Conservation (phyloP, 2,329 filamentous ascomycete species). For the Chrysosporium queenslandicum region DNA sequence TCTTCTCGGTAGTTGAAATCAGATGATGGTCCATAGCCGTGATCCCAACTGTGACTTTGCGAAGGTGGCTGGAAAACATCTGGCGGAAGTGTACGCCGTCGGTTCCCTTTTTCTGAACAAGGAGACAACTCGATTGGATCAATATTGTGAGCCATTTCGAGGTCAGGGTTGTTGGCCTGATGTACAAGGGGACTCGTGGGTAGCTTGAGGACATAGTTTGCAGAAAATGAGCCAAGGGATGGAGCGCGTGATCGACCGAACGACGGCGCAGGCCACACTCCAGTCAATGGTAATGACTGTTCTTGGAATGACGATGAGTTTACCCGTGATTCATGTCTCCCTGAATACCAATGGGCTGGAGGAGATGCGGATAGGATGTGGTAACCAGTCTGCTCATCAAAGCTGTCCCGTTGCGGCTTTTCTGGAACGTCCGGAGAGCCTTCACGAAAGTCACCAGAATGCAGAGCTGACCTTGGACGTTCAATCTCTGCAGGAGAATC, state of each 20-base stretch:
- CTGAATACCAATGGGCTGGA: slow-evolving; percentile 47
- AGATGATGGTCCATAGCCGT: slow-evolving; percentile 37
- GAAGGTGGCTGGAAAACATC: slow-evolving; percentile 43
- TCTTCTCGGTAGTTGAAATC: slow-evolving; percentile 48
- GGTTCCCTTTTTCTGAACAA: slow-evolving; percentile 41
- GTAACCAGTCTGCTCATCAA: slow-evolving; percentile 16
- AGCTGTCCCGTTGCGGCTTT: slow-evolving; percentile 20
- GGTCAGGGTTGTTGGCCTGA: slow-evolving; percentile 72
- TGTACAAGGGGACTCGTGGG: slow-evolving; percentile 90
- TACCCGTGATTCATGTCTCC: neutral
- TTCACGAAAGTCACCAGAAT: slow-evolving; percentile 53
- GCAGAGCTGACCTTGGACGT: slow-evolving; percentile 64
- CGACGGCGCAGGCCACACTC: neutral
- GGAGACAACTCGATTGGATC: slow-evolving; percentile 44
- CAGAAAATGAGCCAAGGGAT: slow-evolving; percentile 60
- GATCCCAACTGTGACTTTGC: slow-evolving; percentile 22
- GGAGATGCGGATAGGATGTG: slow-evolving; percentile 40
- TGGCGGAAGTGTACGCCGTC: slow-evolving; percentile 64
- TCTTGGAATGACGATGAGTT: neutral
- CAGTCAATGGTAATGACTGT: neutral
- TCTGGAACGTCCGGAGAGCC: slow-evolving; percentile 26
- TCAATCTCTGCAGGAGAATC: slow-evolving; percentile 58
- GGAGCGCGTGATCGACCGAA: slow-evolving; percentile 41
- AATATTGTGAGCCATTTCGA: slow-evolving; percentile 51
- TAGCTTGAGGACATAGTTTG: slow-evolving; percentile 72